Evolutionary conservation across 768 basidiomycete species (phyloP).

Genomic region (Mycena metata): DNA sequence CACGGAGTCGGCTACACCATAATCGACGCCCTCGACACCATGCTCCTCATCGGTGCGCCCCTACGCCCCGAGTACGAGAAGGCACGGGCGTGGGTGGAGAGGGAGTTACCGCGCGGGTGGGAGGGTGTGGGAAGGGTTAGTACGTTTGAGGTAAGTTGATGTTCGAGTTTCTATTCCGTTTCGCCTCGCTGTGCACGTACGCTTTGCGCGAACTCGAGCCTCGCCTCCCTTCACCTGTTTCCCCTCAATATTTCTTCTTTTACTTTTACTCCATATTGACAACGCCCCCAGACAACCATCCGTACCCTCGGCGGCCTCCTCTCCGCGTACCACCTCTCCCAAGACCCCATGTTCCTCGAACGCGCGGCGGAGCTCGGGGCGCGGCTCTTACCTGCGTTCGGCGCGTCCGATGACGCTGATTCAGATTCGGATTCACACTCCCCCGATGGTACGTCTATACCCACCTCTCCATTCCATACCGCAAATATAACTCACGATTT

Average conservation of each 20-base stretch:
- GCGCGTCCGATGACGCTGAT: too few relatives aligned
- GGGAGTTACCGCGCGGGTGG: constrained; percentile 78
- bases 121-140: constrained; percentile 73
- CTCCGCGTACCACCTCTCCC: constrained; percentile 79
- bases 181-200: too few relatives aligned
- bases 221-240: too few relatives aligned
- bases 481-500: too few relatives aligned
- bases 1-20: constrained; percentile 90
- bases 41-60: constrained; percentile 80
- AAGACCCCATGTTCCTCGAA: constrained; percentile 76
- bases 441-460: too few relatives aligned
- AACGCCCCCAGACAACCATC: constrained; percentile 80
- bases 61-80: constrained; percentile 82
- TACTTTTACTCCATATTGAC: background rate
- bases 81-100: constrained; percentile 82
- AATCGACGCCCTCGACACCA: constrained; percentile 87
- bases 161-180: too few relatives aligned
- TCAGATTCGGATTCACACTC: too few relatives aligned
- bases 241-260: too few relatives aligned
- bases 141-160: constrained; percentile 92
- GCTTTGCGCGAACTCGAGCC: too few relatives aligned
- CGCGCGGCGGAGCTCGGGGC: constrained; percentile 87
- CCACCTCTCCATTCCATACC: too few relatives aligned
- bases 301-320: constrained; percentile 92
- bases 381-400: constrained; percentile 82